Base-by-base conservation (phyloP, 176 grass and related monocot genomes). In the Chrysopogon serrulatus region DNA sequence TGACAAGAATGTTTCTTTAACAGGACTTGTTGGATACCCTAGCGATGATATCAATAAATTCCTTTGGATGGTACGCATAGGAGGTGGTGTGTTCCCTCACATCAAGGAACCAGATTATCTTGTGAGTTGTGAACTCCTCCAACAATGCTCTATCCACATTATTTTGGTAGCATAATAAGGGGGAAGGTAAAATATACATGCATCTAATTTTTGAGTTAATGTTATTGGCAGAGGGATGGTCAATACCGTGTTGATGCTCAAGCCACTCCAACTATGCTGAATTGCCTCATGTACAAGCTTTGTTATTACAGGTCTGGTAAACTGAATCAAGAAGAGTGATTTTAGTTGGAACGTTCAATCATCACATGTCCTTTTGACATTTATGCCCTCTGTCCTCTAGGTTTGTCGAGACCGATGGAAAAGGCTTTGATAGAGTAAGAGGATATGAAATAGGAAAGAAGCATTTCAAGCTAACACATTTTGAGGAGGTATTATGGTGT, bases 1-100 rank as follows among this genome's bases (percentile, higher is more conserved):
- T 86, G 61, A 90, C 30, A 73, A 1, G 4, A 23, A 27, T 71
- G 43, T 85, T 88, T 78, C 19, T 64, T 85, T 96, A 76, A 74
- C 85, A 99, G 97, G 97, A n/a, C 93, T 99, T 85, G 97, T 99
- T 85, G 97, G 97, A 34, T 99, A 99, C 60, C 91, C 97, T 74
- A 99, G 97, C 70, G 97, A 99, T 90, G 97, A 99, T 80, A 99
- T 99, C 62, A 99, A 99, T 74, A 99, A 99, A 84, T 99, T 99
- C 87, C 85, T 99, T 70, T 99, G 97, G 97, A 99, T 99, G 97
- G 97, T 99, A 82, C 97, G 97, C 23, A 99, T 99, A 89, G 97
- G 97, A 68, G 97, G 97, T 63, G 97, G 97, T 81, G 97, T 96
- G 48, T 96, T 99, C 84, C 97, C 93, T 92, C 97, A 99, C 81